Evolutionary conservation across 2,329 filamentous ascomycete species (phyloP), one percentile per base, ranked within the genome.

Genomic region (Fusarium kyushuense): DNA sequence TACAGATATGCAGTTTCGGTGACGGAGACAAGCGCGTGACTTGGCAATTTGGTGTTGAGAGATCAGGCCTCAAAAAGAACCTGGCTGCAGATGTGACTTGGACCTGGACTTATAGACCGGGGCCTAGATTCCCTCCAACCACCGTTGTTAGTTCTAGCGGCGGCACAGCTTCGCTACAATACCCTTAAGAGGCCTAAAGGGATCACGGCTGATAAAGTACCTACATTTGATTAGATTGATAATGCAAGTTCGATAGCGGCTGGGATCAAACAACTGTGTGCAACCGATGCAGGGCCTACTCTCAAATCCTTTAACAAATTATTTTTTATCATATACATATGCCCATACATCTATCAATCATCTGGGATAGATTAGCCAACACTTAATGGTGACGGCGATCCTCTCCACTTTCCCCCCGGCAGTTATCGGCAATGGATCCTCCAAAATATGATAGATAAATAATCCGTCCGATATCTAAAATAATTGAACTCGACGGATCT

Each of bases 51-150:
- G 60, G 43, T 51, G 58, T 63, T 63, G 55, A 33, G 51, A 29
- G 52, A 36, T 35, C 43, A 41, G 61, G 59, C 61, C 52, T 58
- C 29, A 63, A 63, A 63, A 63, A 63, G 52, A 30, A 27, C 36
- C 36, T 23, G 35, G 42, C 16, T 40, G 12, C 30, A 45, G 17
- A 45, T 54, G 36, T 40, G 21, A 42, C 38, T 8, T 36, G n/a
- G 35, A 19, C 35, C 35, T 38, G 35, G 35, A 21, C 35, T 21
- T 38, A 19, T 21, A n/a, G 35, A 38, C 21, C 45, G 8, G 23
- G 47, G 35, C 23, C 47, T 27, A 12, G 33, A 49, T n/a, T 38
- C n/a, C 47, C 13, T 29, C 60, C 52, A 58, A 53, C 52, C 58
- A 63, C 59, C 33, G 38, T 2, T 40, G 60, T 46, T 63, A 64